Base-by-base conservation (phyloP, 2,329 filamentous ascomycete genomes). In the Calonectria multiphialidica region DNA sequence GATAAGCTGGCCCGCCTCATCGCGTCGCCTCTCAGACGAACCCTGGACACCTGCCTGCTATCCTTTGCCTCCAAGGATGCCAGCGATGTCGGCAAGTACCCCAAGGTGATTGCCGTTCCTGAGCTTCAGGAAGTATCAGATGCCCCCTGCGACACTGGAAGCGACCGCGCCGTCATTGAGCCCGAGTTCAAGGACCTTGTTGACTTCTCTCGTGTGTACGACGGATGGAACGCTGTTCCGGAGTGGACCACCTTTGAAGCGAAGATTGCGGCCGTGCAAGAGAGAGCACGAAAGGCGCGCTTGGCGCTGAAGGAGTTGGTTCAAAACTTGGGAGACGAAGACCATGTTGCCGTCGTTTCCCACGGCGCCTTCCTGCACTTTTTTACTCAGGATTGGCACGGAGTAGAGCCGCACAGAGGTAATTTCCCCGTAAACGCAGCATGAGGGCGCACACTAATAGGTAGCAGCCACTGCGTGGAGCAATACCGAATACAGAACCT, bases 341-440 rank as follows among this genome's bases (percentile, higher is more conserved):
- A 67, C 10, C 69, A 71, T 8, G 57, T 67, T 4, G 69, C 50
- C 15, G 37, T 71, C n/a, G 69, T 71, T 16, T 67, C 55, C 9
- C 69, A 71, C 18, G 69, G 69, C 18, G 69, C 69, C 2, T 71
- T 71, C 23, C 44, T 71, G 64, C 69, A 71, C 12, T 71, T 67
- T 7, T 40, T 71, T 13, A 71, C 69, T 5, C 28, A 63, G 9
- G 69, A 71, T 18, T 71, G 35, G 30, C n/a, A 67, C 18, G 69
- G 69, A 12, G 37, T 71, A 30, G 37, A 63, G 18, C 69, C 57
- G 57, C 21, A 23, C n/a, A 55, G 61, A 49, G 69, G 69, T 71
- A 50, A 64, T 15, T 23, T 12, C 3, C 23, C 10, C 47, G 21
- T 7, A 18, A 18, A 18, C 9, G 8, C 28, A 8, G 8, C n/a